A percentile compares a stretch with the other conserved stretches of the same genome.
Evolutionary conservation across 2,329 filamentous ascomycete genomes (phyloP).

Genomic region (Cladosporium sp.): DNA sequence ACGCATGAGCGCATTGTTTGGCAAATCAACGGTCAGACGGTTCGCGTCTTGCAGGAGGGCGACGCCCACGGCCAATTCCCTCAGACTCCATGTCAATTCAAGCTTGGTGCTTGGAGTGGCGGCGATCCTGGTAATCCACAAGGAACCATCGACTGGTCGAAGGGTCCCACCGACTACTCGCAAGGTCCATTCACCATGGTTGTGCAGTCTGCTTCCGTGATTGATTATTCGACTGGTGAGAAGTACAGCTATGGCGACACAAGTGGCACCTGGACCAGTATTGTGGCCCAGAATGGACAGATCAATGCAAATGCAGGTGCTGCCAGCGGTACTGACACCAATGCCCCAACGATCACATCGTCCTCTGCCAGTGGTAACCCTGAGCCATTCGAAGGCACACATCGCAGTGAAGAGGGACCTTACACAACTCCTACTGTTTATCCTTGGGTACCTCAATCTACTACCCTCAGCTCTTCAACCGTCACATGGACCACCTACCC

Average conservation of each 20-base stretch:
- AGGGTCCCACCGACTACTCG: slow-evolving; percentile 78
- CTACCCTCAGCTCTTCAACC: slow-evolving; percentile 28
- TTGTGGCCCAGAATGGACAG: slow-evolving; percentile 71
- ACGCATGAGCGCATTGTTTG: slow-evolving; percentile 79
- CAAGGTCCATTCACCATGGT: slow-evolving; percentile 82
- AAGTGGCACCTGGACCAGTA: slow-evolving; percentile 75
- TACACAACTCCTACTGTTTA: slow-evolving; percentile 56
- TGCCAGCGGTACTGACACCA: slow-evolving; percentile 47
- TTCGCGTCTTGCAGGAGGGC: slow-evolving; percentile 68
- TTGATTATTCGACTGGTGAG: slow-evolving; percentile 89
- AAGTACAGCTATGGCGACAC: slow-evolving; percentile 78
- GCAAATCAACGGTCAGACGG: slow-evolving; percentile 72
- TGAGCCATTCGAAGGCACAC: slow-evolving; percentile 64
- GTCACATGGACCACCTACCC: slow-evolving; percentile 44
- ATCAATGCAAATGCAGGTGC: slow-evolving; percentile 56
- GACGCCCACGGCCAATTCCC: slow-evolving; percentile 79
- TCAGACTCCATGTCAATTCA: slow-evolving; percentile 92
- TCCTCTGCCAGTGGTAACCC: slow-evolving; percentile 55
- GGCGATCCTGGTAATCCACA: slow-evolving; percentile 74
- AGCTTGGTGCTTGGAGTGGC: slow-evolving; percentile 87
- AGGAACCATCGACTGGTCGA: slow-evolving; percentile 87
- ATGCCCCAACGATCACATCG: slow-evolving; percentile 60
- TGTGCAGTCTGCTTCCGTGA: slow-evolving; percentile 69
- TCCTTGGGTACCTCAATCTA: slow-evolving; percentile 62
- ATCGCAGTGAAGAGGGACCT: slow-evolving; percentile 51